Percentiles rank a stretch among this genome's conserved stretches.
Evolutionary conservation across 169 alveolate genomes (phyloP).

Genomic region (Nephromyces sp.): DNA sequence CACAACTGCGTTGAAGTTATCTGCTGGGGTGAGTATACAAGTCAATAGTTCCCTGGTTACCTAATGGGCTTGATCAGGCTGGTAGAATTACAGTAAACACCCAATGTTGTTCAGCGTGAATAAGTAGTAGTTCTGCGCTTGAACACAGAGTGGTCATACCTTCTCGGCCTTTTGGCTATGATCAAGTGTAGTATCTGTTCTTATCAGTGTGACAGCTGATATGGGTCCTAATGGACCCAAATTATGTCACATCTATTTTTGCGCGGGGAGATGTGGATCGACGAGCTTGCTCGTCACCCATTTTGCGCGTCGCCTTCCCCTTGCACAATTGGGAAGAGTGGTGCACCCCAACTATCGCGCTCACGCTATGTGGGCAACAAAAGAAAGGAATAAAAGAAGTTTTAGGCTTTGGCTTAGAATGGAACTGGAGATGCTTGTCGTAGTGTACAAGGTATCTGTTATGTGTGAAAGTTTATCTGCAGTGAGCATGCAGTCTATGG

Average conservation of each 20-base stretch:
- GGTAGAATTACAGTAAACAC: no score
- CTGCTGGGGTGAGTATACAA: not conserved
- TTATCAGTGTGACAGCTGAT: constrained; percentile 86
- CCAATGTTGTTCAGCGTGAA: not conserved
- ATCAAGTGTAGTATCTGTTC: constrained; percentile 88
- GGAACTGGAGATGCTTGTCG: no score
- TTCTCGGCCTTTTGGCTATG: constrained; percentile 87
- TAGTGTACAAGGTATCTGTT: no score
- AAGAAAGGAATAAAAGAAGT: no score
- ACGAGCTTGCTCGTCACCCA: not conserved
- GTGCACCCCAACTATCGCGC: no score
- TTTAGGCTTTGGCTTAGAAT: no score
- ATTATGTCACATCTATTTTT: not conserved
- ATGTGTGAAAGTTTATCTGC: no score
- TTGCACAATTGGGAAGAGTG: not conserved
- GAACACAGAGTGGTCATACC: constrained; percentile 53
- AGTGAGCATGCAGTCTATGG: no score
- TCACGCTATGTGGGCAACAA: no score
- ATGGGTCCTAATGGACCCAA: constrained; percentile 34
- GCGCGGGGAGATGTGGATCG: not conserved
- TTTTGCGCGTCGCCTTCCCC: not conserved
- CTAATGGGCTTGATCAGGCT: no score
- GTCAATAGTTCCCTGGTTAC: not conserved
- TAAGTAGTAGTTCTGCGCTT: not conserved
- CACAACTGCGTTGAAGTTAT: constrained; percentile 31